Evolutionary conservation across 2,329 filamentous ascomycete genomes (phyloP).

Genomic region (Fusarium setosum): DNA sequence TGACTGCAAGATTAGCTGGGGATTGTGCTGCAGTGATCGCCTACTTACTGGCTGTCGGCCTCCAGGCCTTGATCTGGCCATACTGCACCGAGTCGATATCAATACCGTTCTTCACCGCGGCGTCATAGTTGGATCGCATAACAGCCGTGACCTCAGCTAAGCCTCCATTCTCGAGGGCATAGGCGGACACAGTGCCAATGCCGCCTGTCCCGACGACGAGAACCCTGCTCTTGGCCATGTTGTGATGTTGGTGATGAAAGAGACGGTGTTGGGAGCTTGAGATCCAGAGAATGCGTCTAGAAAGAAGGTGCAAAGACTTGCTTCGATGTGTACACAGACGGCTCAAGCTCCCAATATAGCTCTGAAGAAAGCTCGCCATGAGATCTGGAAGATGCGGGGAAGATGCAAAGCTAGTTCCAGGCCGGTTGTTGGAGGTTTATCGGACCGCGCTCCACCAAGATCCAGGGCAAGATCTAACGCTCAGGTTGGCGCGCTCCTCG

Average conservation of each 20-base stretch:
- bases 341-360: constrained; percentile 2
- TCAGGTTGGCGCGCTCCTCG: too few relatives aligned
- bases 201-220: constrained; percentile 65
- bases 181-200: constrained; percentile 66
- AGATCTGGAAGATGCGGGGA: background rate
- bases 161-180: constrained; percentile 63
- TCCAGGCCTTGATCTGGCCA: constrained; percentile 61
- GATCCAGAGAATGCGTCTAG: background rate
- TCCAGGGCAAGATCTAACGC: too few relatives aligned
- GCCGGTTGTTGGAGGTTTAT: background rate
- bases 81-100: constrained; percentile 66
- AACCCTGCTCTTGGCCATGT: background rate
- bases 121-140: constrained; percentile 65
- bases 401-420: background rate
- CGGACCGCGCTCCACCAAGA: too few relatives aligned
- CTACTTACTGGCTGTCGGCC: constrained; percentile 54
- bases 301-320: too few relatives aligned
- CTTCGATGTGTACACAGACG: background rate
- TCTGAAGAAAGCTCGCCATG: background rate
- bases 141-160: constrained; percentile 65
- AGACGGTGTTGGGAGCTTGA: too few relatives aligned
- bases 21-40: background rate
- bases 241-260: too few relatives aligned
- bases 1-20: constrained; percentile 48
- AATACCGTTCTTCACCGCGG: constrained; percentile 61